Conservation (phyloP, 1,139 yeast species). For the Protomyces macrosporus region DNA sequence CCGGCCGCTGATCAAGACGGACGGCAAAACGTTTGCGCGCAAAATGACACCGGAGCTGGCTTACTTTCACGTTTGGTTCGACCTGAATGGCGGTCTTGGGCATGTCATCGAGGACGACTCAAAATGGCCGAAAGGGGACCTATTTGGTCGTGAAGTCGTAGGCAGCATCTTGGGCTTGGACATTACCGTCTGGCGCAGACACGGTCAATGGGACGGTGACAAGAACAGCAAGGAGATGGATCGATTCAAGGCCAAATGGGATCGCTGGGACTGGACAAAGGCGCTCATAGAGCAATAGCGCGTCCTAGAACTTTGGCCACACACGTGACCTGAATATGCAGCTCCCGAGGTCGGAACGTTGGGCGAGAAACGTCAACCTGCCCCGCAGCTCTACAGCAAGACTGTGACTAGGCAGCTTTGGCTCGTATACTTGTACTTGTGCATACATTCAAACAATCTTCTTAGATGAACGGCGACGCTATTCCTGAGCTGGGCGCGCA, state of each 20-base stretch:
- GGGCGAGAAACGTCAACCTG: too few species aligned
- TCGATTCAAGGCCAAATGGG: constrained; percentile 35
- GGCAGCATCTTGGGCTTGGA: constrained; percentile 46
- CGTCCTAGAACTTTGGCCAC: too few species aligned
- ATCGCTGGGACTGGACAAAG: constrained; percentile 39
- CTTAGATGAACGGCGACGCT: background rate
- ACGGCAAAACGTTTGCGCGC: constrained; percentile 39
- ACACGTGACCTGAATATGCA: too few species aligned
- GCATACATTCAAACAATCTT: too few species aligned
- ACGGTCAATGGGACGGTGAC: constrained; percentile 37
- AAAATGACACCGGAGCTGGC: constrained; percentile 48
- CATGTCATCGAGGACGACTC: constrained; percentile 46
- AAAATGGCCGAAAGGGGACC: constrained; percentile 47
- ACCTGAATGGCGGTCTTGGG: constrained; percentile 47
- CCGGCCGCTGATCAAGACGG: constrained; percentile 40
- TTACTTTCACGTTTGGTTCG: constrained; percentile 50
- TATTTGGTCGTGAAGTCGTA: constrained; percentile 45
- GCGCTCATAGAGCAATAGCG: constrained; percentile 1
- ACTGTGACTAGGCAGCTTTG: too few species aligned
- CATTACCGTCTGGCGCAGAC: constrained; percentile 37
- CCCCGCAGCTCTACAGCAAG: too few species aligned
- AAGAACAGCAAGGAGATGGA: constrained; percentile 33
- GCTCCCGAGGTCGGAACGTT: too few species aligned
- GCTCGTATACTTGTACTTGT: too few species aligned
- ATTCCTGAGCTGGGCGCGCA: background rate